Conservation (phyloP, 192 early-diverging fungal species). For the Linderina pennispora region DNA sequence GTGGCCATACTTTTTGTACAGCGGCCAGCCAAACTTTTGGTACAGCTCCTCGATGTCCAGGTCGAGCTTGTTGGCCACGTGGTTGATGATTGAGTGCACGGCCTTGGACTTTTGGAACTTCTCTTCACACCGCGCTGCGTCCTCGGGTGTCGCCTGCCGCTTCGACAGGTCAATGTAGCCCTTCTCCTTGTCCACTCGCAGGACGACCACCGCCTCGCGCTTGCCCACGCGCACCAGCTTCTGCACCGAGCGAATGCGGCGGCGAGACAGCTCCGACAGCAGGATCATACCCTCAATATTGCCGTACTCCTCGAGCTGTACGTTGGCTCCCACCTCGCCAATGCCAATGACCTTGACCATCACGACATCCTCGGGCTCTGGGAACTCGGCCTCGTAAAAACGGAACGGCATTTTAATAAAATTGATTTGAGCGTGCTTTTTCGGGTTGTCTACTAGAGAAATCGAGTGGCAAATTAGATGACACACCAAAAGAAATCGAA, state of each 20-base stretch:
- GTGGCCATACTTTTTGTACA: constrained; percentile 93
- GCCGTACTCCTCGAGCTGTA: constrained; percentile 91
- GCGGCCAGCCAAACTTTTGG: constrained; percentile 82
- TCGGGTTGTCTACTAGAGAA: not conserved
- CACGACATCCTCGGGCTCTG: constrained; percentile 90
- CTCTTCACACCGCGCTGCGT: constrained; percentile 86
- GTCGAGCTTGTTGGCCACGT: constrained; percentile 79
- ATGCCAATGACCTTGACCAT: constrained; percentile 97
- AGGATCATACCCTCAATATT: constrained; percentile 98
- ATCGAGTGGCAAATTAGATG: not conserved
- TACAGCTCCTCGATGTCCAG: constrained; percentile 81
- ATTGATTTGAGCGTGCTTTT: not conserved
- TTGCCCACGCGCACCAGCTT: constrained; percentile 90
- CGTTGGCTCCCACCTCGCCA: constrained; percentile 94
- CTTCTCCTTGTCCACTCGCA: constrained; percentile 96
- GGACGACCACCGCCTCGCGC: constrained; percentile 89
- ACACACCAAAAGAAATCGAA: not conserved
- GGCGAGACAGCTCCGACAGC: constrained; percentile 84
- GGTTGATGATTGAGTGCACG: constrained; percentile 39
- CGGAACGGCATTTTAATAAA: constrained; percentile 54
- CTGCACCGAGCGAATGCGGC: constrained; percentile 95
- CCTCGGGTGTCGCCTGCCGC: constrained; percentile 83
- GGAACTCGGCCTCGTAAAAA: constrained; percentile 92
- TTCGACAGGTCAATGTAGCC: constrained; percentile 99
- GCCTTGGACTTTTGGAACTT: constrained; percentile 91